Base-by-base conservation (phyloP, 148 eudicot species). In the Silene conica region DNA sequence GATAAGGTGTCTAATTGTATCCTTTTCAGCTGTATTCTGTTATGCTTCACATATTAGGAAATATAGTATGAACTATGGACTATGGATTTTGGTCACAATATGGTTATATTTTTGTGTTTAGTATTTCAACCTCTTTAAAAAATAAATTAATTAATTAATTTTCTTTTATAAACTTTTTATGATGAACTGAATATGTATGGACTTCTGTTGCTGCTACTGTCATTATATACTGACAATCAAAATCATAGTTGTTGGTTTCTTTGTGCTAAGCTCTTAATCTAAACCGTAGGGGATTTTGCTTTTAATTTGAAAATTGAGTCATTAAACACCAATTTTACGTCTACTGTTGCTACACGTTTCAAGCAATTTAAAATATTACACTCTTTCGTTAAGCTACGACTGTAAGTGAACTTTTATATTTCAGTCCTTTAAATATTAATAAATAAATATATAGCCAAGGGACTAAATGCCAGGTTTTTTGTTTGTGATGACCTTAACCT, bases 1-100 rank as follows among this genome's bases (percentile, higher is more conserved):
- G 90, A 90, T 54, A 92, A 90, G 87, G 96, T 92, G 55, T 72
- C 89, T 63, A 82, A 83, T 63, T 95, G 97, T 93, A 93, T 93
- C 98, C 96, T 91, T 81, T 63, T 31, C 26, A 52, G 58, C 70
- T 23, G 15, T 65, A 12, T 66, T 74, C 67, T 31, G 41, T 59
- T 66, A 50, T 16, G 19, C 38, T 60, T 56, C 63, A 41, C n/a
- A 38, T 46, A 22, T 22, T 23, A 31, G 67, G 58, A n/a, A 79
- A 55, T 50, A 38, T 7, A 38, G 43, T 38, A 38, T 38, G 43
- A 15, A 50, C 16, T 50, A 50, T 50, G 55, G 55, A 50, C 9
- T 50, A 12, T 50, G 55, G 55, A 50, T 13, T 11, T 9, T 43
- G 22, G 26, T 21, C 16, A 11, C n/a, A 16, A 34, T 52, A 4